phyloP scores from a whole-genome alignment of 108 stramenopile species.

The Cyclotella distinguenda region DNA sequence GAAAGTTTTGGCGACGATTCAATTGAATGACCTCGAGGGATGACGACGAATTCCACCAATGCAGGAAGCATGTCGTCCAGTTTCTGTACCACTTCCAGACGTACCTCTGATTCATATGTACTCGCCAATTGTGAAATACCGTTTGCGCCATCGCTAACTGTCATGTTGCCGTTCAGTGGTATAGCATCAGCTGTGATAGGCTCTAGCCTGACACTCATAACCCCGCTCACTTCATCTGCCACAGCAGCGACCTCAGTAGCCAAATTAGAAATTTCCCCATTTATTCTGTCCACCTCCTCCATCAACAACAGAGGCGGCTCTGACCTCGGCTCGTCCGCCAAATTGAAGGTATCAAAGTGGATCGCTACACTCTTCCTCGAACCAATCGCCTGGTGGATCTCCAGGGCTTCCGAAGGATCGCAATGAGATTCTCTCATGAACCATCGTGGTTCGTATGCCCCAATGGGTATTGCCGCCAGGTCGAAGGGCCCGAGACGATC shows the following conservation, averaged over 20 bases:
- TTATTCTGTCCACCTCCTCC: constrained; percentile 32
- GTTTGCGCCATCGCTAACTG: not conserved
- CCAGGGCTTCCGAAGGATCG: constrained; percentile 85
- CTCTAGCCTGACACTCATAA: not conserved
- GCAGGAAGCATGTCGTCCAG: constrained; percentile 34
- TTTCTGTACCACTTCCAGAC: constrained; percentile 7
- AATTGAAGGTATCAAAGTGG: constrained; percentile 90
- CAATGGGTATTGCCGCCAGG: constrained; percentile 90
- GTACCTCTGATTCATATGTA: not conserved
- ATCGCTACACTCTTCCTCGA: constrained; percentile 72
- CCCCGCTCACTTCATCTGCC: constrained; percentile 20
- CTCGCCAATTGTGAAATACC: not conserved
- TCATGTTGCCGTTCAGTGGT: not conserved
- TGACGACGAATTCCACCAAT: constrained; percentile 45
- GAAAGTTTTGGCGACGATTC: constrained; percentile 24
- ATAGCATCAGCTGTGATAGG: not conserved
- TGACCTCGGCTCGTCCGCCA: constrained; percentile 73
- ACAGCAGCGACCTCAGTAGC: constrained; percentile 37
- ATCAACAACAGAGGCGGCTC: constrained; percentile 62
- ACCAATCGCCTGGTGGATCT: constrained; percentile 69
- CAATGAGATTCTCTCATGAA: constrained; percentile 87
- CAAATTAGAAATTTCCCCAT: constrained; percentile 31
- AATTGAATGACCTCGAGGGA: constrained; percentile 42
- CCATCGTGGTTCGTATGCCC: constrained; percentile 89
- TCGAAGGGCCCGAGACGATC: constrained; percentile 85